Percentiles rank a stretch among this genome's conserved stretches.
Evolutionary conservation across 2,329 filamentous ascomycete genomes (phyloP).

Genomic region (Nemania serpens): DNA sequence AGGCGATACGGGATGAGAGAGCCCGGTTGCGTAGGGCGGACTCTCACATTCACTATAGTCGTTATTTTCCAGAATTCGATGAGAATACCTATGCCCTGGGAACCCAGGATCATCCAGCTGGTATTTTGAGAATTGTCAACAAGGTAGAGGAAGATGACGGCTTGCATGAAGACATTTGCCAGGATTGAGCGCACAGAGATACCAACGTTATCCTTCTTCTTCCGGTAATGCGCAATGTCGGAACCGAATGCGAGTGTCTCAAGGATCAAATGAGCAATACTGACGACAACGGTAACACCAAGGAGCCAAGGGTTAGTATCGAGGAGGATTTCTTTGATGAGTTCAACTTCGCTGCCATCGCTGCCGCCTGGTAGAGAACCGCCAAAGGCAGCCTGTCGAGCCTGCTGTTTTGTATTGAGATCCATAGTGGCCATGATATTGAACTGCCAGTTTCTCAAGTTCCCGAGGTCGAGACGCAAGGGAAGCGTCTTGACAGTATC

Average conservation of each 20-base stretch:
- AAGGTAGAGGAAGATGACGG: constrained; percentile 93
- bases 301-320: constrained; percentile 92
- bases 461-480: constrained; percentile 81
- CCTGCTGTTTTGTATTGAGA: constrained; percentile 81
- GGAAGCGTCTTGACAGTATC: constrained; percentile 83
- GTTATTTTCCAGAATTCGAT: constrained; percentile 91
- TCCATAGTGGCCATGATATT: constrained; percentile 83
- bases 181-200: constrained; percentile 95
- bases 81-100: constrained; percentile 80
- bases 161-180: constrained; percentile 97
- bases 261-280: constrained; percentile 89
- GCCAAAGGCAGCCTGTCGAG: constrained; percentile 74
- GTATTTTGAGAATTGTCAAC: constrained; percentile 98
- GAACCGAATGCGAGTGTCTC: constrained; percentile 97
- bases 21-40: constrained; percentile 70
- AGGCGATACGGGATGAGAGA: constrained; percentile 79
- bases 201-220: constrained; percentile 99
- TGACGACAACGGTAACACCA: constrained; percentile 80
- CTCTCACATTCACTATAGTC: constrained; percentile 85
- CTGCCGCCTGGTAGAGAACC: constrained; percentile 74
- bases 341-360: constrained; percentile 92
- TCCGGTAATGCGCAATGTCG: constrained; percentile 96
- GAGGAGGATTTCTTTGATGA: constrained; percentile 93
- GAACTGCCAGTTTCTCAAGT: constrained; percentile 88
- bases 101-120: constrained; percentile 97